Evolutionary conservation across 495 filamentous ascomycete species (phyloP), one percentile per base, ranked within the genome.

Genomic region (Usnea hakonensis): DNA sequence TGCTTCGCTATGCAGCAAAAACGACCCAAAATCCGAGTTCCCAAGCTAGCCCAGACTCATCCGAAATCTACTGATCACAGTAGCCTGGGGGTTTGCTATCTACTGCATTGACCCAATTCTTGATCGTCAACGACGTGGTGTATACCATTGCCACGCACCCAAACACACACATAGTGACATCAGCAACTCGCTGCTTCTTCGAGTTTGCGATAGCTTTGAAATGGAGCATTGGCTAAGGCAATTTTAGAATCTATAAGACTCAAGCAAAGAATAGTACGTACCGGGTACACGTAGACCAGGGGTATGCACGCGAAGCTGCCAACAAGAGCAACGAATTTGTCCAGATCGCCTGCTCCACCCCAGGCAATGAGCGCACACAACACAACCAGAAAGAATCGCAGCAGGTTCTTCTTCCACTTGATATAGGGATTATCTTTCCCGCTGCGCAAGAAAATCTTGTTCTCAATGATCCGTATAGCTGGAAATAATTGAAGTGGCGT

Each of bases 341-440:
- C 94, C 60, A 98, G 78, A 76, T 97, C 87, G 65, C 90, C 88
- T 5, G 94, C 91, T 58, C 94, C 94, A 62, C 84, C 84, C 91
- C 91, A 97, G 1, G 91, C 91, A 64, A 97, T 86, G 44, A 88
- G 68, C 4, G 91, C 89, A 69, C 92, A 97, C 37, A 91, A 69
- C 65, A 88, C 81, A 58, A 97, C 94, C 44, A 96, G 82, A 68
- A 91, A 84, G 76, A 97, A 97, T 38, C 94, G 87, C 78, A 94
- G 97, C 58, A 85, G 77, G 67, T 98, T 98, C 85, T 98, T 98
- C 80, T 95, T 87, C 93, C 93, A 97, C 76, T 98, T 98, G 78
- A 97, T 95, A 58, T 84, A 87, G 1, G 88, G 89, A 73, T 97
- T 96, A 72, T 95, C 91, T 73, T 98, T 98, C 58, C 94, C 94